Conservation (phyloP, 2,329 filamentous ascomycete species). For the Elsinoe australis region DNA sequence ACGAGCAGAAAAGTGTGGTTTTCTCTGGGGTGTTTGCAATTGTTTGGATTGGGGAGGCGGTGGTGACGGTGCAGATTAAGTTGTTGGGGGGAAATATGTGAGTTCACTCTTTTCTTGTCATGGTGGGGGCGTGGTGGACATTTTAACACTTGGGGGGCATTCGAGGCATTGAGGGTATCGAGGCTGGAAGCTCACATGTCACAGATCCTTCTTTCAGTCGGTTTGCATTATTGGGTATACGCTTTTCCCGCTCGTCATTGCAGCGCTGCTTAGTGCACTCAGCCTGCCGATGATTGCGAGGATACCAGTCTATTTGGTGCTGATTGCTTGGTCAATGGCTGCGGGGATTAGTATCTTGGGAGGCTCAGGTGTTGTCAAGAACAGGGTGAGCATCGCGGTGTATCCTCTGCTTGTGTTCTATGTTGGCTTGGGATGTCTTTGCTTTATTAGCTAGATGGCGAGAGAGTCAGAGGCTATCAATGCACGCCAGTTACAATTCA, state of each 20-base stretch:
- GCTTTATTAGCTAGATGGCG: conserved; percentile 75
- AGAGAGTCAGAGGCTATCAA: neutral
- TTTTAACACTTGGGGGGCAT: no score
- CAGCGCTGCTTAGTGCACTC: conserved; percentile 78
- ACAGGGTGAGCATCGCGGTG: conserved; percentile 85
- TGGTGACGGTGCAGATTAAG: conserved; percentile 97
- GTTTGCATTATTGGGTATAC: conserved; percentile 98
- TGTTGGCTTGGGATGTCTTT: conserved; percentile 82
- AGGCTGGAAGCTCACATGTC: conserved; percentile 24
- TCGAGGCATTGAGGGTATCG: no score
- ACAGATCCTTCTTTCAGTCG: conserved; percentile 92
- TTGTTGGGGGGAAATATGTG: conserved; percentile 94
- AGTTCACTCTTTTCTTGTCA: conserved; percentile 35
- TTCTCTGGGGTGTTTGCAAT: conserved; percentile 96
- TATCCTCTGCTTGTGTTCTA: conserved; percentile 96
- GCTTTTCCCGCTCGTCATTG: conserved; percentile 91
- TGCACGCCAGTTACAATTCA: no score
- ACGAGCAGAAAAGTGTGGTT: conserved; percentile 75
- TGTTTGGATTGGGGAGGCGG: conserved; percentile 92
- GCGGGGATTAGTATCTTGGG: conserved; percentile 94
- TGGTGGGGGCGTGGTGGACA: no score
- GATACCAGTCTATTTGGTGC: conserved; percentile 81
- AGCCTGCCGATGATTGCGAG: conserved; percentile 70
- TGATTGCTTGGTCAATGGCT: conserved; percentile 87
- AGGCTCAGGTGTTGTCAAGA: conserved; percentile 90